Evolutionary conservation across 768 basidiomycete species (phyloP).

Genomic region (Boletus edulis): DNA sequence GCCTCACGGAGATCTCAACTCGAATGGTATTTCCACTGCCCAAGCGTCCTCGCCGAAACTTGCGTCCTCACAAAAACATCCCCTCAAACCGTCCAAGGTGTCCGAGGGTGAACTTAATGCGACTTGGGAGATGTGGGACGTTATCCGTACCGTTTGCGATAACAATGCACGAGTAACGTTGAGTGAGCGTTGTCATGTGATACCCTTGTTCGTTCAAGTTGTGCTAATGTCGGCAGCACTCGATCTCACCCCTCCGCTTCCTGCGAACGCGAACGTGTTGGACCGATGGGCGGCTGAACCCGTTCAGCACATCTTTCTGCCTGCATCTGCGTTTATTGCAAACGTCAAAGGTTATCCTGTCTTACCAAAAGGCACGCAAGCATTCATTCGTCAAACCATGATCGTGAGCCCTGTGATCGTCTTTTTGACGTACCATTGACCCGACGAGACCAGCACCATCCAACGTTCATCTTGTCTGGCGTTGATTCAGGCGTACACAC

Average conservation of each 20-base stretch:
- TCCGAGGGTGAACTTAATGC: constrained; percentile 60
- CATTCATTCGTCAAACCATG: constrained; percentile 87
- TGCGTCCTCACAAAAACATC: constrained; percentile 20
- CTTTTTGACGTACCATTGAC: constrained; percentile 18
- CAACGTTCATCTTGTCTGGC: constrained; percentile 78
- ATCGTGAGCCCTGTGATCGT: constrained; percentile 50
- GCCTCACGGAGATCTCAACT: constrained; percentile 27
- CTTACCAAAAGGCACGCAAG: constrained; percentile 88
- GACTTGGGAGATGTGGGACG: constrained; percentile 99
- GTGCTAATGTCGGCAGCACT: constrained; percentile 56
- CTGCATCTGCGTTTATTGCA: constrained; percentile 88
- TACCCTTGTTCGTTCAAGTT: not conserved
- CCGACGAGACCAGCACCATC: constrained; percentile 62
- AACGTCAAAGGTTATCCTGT: constrained; percentile 98
- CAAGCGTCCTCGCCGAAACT: constrained; percentile 21
- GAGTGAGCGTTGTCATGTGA: constrained; percentile 57
- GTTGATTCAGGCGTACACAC: constrained; percentile 63
- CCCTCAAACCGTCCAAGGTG: constrained; percentile 31
- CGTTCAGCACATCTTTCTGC: constrained; percentile 83
- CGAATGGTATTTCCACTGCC: constrained; percentile 23
- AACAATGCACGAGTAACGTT: constrained; percentile 73
- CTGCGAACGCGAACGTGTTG: constrained; percentile 70
- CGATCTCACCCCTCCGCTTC: constrained; percentile 87
- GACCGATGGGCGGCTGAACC: constrained; percentile 93
- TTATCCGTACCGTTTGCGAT: constrained; percentile 85